phyloP scores from a whole-genome alignment of 192 early-diverging fungal genomes.

The Phlyctochytrium planicorne region DNA sequence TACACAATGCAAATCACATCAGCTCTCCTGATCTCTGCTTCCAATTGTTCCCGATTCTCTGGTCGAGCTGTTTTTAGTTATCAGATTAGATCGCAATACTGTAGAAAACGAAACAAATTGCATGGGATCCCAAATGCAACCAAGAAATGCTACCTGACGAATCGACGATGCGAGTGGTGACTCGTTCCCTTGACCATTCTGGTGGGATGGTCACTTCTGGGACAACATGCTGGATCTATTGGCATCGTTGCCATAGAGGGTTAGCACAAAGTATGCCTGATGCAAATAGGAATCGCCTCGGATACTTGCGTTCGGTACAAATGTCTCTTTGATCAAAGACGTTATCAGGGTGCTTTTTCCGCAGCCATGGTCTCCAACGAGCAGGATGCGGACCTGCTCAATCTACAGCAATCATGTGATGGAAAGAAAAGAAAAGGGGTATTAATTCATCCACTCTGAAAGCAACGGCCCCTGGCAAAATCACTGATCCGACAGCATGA shows the following conservation, averaged over 20 bases:
- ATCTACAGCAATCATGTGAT: too few species aligned
- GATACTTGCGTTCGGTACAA: constrained; percentile 80
- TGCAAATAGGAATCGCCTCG: background rate
- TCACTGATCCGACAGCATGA: too few species aligned
- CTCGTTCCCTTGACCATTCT: constrained; percentile 94
- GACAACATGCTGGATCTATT: constrained; percentile 93
- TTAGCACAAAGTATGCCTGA: background rate
- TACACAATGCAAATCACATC: constrained; percentile 99
- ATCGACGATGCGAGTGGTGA: constrained; percentile 97
- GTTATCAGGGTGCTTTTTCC: constrained; percentile 98
- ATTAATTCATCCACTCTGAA: too few species aligned
- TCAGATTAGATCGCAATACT: background rate
- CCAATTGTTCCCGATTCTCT: constrained; percentile 86
- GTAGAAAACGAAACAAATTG: background rate
- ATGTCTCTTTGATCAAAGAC: constrained; percentile 94
- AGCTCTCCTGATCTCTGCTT: constrained; percentile 92
- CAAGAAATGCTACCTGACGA: constrained; percentile 69
- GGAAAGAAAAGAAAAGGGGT: too few species aligned
- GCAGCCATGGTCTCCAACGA: constrained; percentile 84
- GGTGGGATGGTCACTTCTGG: constrained; percentile 99
- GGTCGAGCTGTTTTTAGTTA: constrained; percentile 77
- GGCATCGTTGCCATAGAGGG: background rate
- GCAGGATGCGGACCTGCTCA: constrained; percentile 75
- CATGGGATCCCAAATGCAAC: background rate
- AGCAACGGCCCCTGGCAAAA: too few species aligned